Evolutionary conservation across 768 basidiomycete species (phyloP), one percentile per base, ranked within the genome.

Genomic region (Naganishia onofrii): DNA sequence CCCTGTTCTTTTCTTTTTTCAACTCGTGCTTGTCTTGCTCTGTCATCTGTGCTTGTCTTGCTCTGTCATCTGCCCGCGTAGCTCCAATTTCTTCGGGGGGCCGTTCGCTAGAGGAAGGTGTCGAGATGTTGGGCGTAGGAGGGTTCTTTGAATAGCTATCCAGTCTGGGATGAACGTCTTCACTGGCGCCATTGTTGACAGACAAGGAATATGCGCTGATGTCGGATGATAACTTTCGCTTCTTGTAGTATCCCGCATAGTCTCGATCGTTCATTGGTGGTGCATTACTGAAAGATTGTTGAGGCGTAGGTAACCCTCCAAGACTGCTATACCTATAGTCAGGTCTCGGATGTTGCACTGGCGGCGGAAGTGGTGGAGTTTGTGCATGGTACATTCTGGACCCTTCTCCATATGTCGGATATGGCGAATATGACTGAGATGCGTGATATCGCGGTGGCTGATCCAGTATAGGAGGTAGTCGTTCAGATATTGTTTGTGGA

Each of bases 1-100:
- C 68, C 56, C 68, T 23, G 46, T 69, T 69, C 44, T 69, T 69
- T 31, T 69, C 68, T 57, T 69, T 69, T 69, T 58, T 69, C 46
- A 54, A 23, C 44, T 69, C 68, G 44, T 69, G 56, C 46, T 69
- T 69, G 57, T 69, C 53, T 56, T 63, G 60, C 23, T 63, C 60
- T 42, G 60, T 42, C 60, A 63, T 44, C 26, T 63, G 60, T 15
- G 60, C 46, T 69, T 69, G 57, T 69, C 53, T 56, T 63, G 60
- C 23, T 63, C 60, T 42, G 60, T 42, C 60, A 42, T 42, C 42
- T 34, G 13, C n/a, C 23, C 38, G 60, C 19, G 42, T 19, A 13
- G 42, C 23, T 19, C 26, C 36, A 38, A 63, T 8, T 42, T 63
- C 60, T 36, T 23, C 60, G 7, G 60, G 42, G 2, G 60, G 60